These are phyloP conservation scores for Mycena rebaudengoi DNA, from an alignment of 768 basidiomycete genomes.

Conservation along the genomic window DNA sequence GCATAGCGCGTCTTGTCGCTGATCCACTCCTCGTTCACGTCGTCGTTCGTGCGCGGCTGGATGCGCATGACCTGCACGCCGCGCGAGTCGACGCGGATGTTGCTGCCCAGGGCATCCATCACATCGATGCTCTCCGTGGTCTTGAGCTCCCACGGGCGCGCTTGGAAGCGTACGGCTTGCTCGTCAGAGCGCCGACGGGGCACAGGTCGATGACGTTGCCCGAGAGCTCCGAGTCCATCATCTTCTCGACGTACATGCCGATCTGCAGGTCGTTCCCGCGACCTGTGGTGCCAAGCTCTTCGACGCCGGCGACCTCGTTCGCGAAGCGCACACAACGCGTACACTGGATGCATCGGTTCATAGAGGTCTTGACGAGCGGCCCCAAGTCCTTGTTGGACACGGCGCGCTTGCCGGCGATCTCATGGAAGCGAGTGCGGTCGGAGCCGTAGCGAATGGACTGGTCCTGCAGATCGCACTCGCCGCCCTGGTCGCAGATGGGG, in stretches of 20 bases:
- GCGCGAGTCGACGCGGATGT: conserved; percentile 95
- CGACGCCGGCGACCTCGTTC: conserved; percentile 98
- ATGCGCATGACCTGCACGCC: conserved; percentile 97
- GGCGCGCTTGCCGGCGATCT: conserved; percentile 97
- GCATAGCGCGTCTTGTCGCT: conserved; percentile 98
- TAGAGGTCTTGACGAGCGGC: conserved; percentile 96
- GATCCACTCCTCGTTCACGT: conserved; percentile 99
- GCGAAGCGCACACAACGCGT: conserved; percentile 99
- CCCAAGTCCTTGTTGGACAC: conserved; percentile 99
- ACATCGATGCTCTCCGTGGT: conserved; percentile 97
- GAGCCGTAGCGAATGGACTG: conserved; percentile 99
- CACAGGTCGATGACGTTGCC: conserved; percentile 98
- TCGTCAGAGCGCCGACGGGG: conserved; percentile 97
- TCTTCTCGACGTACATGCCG: conserved; percentile 97
- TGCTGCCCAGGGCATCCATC: conserved; percentile 93
- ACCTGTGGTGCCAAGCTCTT: conserved; percentile 96
- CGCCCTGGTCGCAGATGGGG: conserved; percentile 98
- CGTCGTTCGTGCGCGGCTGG: conserved; percentile 95
- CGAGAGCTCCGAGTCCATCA: conserved; percentile 96
- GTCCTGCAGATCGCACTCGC: conserved; percentile 98
- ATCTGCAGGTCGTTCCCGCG: conserved; percentile 99
- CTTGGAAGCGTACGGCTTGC: conserved; percentile 99
- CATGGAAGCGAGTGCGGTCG: conserved; percentile 97
- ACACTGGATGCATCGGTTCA: conserved; percentile 99
- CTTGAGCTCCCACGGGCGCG: conserved; percentile 98